These are phyloP conservation scores for Tilletia indica DNA, from an alignment of 1,284 basidiomycete genomes.

Conservation along the genomic window DNA sequence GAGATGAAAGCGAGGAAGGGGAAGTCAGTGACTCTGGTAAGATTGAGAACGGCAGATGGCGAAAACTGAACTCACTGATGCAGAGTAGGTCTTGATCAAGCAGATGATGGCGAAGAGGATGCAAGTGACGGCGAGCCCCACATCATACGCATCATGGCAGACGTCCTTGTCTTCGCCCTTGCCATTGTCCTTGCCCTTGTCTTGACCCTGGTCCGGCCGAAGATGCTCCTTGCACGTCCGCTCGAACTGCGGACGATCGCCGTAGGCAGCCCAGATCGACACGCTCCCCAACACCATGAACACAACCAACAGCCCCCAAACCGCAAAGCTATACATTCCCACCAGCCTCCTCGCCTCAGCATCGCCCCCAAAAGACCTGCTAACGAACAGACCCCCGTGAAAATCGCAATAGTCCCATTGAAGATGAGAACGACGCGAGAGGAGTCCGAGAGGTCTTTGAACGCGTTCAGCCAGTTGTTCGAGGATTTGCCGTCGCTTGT, in stretches of 20 bases:
- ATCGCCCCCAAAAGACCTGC: not conserved
- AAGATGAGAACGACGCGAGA: conserved; percentile 1
- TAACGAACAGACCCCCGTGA: not conserved
- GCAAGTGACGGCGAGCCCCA: not conserved
- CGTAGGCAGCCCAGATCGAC: conserved; percentile 5
- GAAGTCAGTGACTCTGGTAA: no score
- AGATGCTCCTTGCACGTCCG: no score
- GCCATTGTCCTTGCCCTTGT: no score
- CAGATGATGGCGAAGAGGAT: not conserved
- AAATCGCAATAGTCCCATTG: not conserved
- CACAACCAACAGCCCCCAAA: not conserved
- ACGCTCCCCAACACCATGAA: not conserved
- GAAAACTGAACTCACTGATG: not conserved
- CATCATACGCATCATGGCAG: not conserved
- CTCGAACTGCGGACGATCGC: not conserved
- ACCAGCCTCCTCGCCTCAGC: not conserved
- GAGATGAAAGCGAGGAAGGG: not conserved
- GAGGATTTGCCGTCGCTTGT: not conserved
- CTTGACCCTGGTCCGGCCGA: no score
- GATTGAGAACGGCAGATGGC: not conserved
- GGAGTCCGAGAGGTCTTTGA: not conserved
- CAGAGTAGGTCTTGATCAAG: conserved; percentile 7
- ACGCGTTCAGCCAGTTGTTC: no score
- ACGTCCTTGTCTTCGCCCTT: not conserved
- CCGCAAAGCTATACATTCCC: not conserved